These are phyloP conservation scores for Aspergillus jensenii DNA, from an alignment of 2,329 filamentous ascomycete species.

Conservation along the genomic window DNA sequence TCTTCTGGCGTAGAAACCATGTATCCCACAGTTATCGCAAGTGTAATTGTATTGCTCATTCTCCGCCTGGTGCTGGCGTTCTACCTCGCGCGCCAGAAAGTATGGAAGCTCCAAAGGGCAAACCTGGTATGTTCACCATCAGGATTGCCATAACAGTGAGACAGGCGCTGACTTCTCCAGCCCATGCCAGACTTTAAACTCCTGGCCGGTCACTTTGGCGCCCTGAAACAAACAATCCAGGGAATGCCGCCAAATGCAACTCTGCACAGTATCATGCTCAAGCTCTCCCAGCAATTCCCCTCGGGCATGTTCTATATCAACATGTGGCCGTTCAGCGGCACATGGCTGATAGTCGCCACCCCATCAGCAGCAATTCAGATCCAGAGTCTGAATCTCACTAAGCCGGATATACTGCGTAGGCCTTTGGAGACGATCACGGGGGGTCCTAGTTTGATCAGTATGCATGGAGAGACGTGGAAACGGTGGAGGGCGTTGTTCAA, in stretches of 20 bases:
- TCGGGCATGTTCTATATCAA: conserved; percentile 4
- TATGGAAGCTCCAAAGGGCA: not conserved
- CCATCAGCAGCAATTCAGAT: not conserved
- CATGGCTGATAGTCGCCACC: not conserved
- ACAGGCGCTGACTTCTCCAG: not conserved
- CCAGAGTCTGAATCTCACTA: conserved; percentile 2
- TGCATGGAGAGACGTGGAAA: conserved; percentile 3
- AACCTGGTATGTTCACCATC: not conserved
- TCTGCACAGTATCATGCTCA: not conserved
- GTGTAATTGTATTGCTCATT: not conserved
- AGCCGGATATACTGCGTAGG: not conserved
- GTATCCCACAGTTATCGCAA: not conserved
- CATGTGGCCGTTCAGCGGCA: not conserved
- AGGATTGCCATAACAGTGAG: not conserved
- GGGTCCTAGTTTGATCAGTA: conserved; percentile 6
- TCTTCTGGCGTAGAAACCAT: not conserved
- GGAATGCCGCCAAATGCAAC: conserved; percentile 2
- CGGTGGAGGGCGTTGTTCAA: conserved; percentile 9
- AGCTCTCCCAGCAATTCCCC: not conserved
- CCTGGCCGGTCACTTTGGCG: not conserved
- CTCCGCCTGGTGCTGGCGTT: not conserved
- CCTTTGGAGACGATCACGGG: conserved; percentile 7
- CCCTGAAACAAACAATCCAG: not conserved
- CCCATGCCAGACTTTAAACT: not conserved
- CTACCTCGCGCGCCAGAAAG: not conserved